A percentile compares a stretch with the other conserved stretches of the same genome.
Evolutionary conservation across 805 yeast genomes (phyloP).

Genomic region (Metschnikowia matae): DNA sequence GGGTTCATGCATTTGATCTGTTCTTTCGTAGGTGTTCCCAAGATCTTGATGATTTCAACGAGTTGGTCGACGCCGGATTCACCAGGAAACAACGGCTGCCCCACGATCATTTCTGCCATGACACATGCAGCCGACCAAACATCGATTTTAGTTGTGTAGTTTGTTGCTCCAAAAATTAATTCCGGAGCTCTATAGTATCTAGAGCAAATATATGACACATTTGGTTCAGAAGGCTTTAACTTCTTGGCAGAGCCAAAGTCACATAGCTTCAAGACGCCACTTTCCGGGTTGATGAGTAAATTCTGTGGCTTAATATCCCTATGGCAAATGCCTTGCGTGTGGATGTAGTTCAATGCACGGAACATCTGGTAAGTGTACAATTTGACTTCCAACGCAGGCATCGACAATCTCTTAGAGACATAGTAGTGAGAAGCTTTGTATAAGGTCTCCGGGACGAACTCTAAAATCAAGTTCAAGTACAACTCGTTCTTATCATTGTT

Average conservation of each 20-base stretch:
- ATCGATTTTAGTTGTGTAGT: conserved; percentile 94
- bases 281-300: conserved; percentile 77
- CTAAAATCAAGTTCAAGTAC: conserved; percentile 84
- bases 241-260: conserved; percentile 96
- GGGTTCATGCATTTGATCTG: conserved; percentile 95
- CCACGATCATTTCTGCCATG: conserved; percentile 91
- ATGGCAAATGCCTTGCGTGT: conserved; percentile 79
- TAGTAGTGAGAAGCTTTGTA: conserved; percentile 86
- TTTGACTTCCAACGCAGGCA: conserved; percentile 90
- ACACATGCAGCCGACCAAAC: conserved; percentile 98
- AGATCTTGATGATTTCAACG: conserved; percentile 91
- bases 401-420: conserved; percentile 63
- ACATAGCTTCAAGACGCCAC: conserved; percentile 84
- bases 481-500: conserved; percentile 70
- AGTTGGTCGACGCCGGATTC: conserved; percentile 96
- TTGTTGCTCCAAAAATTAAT: conserved; percentile 93
- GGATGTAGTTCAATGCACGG: conserved; percentile 77
- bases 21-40: conserved; percentile 92
- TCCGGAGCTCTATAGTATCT: conserved; percentile 98
- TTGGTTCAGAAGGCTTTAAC: conserved; percentile 84
- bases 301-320: conserved; percentile 92
- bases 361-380: conserved; percentile 74
- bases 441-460: conserved; percentile 92
- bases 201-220: conserved; percentile 94
- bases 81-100: conserved; percentile 97